Evolutionary conservation across 192 early-diverging fungal species (phyloP), one percentile per base, ranked within the genome.

Genomic region (Diversispora epigaea): DNA sequence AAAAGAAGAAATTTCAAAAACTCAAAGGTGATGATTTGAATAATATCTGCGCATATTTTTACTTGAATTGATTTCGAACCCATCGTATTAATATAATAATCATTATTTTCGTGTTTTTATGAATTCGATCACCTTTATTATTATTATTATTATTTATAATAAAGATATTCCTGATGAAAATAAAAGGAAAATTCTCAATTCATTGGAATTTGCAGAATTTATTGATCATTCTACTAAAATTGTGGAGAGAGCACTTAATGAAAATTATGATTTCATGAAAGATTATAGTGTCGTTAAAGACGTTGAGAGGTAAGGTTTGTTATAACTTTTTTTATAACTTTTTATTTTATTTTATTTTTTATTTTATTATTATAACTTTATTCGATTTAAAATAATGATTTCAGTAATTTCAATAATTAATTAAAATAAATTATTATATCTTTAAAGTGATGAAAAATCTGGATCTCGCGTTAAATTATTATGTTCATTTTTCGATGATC

Each of bases 181-280:
- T 80, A 82, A 88, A 68, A 88, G 88, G 52, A 65, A 81, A n/a
- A 94, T 99, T 75, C 44, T 95, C 41, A 80, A 80, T 49, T 92
- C 94, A 12, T 81, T 85, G 49, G 87, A 87, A 40, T 98, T 98
- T 82, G 76, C 86, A 15, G 86, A 92, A 11, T 99, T 99, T 83
- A 83, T 99, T 57, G 94, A 97, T 52, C 80, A 84, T 47, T 92
- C 93, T 41, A 87, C 95, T 14, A 96, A 93, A 79, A 80, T 97
- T 71, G 80, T 98, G 71, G 96, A 98, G 79, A 81, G 95, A 40
- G 95, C 93, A 21, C 81, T 99, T 83, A 90, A 90, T 77, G 89
- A 93, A 64, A 84, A 85, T 66, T 98, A 95, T 77, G 97, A 98
- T 81, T 89, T 92, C 76, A 89, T 99, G 89, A 91, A 88, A 54